phyloP scores from a whole-genome alignment of 176 grass and related monocot species.

The Bromus sterilis region DNA sequence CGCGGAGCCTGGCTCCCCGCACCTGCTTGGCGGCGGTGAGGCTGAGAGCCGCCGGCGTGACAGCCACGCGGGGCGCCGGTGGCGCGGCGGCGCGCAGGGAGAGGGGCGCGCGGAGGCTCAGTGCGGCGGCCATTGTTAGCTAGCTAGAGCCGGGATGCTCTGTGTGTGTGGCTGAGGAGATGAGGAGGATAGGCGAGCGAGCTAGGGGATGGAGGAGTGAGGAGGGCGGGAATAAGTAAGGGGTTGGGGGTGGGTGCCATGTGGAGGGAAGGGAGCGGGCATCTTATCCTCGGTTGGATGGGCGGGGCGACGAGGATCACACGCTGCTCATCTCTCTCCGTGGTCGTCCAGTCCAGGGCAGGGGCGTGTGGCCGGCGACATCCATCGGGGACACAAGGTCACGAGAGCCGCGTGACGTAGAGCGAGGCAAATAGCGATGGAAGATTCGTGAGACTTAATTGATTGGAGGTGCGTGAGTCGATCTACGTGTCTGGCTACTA shows the following conservation, averaged over 20 bases:
- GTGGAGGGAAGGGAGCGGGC: conserved; percentile 16
- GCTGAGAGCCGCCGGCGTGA: background rate
- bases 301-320: conserved; percentile 33
- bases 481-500: background rate
- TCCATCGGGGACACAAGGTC: background rate
- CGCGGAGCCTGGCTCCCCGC: conserved; percentile 4
- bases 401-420: background rate
- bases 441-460: background rate
- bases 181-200: background rate
- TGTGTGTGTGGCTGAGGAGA: background rate
- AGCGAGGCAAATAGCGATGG: background rate
- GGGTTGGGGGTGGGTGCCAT: conserved; percentile 5
- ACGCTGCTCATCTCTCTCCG: conserved; percentile 38
- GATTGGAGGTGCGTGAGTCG: background rate
- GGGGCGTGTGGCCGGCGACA: background rate
- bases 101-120: conserved; percentile 39
- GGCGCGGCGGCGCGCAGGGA: background rate
- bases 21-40: background rate
- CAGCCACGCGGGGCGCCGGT: background rate
- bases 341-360: background rate
- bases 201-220: background rate
- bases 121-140: conserved; percentile 30
- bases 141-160: background rate
- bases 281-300: conserved; percentile 33
- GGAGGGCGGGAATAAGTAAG: conserved; percentile 10